Evolutionary conservation across 2,329 filamentous ascomycete species (phyloP), one percentile per base, ranked within the genome.

Genomic region (Raffaelea deltoideospora): DNA sequence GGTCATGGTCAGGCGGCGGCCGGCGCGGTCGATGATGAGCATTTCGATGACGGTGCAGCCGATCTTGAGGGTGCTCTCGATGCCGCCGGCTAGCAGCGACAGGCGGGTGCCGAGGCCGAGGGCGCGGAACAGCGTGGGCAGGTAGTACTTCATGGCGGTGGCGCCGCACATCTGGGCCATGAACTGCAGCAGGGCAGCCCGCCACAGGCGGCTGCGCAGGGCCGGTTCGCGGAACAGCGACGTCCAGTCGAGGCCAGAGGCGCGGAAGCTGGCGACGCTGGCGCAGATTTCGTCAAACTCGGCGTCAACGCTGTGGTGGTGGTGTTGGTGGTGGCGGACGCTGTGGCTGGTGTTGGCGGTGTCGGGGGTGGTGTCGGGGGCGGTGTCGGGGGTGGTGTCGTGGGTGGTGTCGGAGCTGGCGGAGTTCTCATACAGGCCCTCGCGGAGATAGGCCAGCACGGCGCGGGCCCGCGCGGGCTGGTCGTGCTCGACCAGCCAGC

Each of bases 161-260:
- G 68, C 67, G 17, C 70, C 69, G 43, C 67, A 72, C 64, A 73
- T 68, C 44, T 72, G 67, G 0, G 67, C 65, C 64, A 74, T 67
- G 50, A 74, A 73, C 48, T 73, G 69, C 5, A 74, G 55, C 2
- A 72, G 52, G 0, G 66, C 60, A 1, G 68, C 67, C 15, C 69
- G 60, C 71, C 70, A 74, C 13, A 75, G 54, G 1, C 70, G 59
- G 13, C 61, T 57, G 46, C 65, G 66, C 1, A 74, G 53, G 11
- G 58, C 52, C 13, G 53, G 50, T 22, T 70, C 54, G 4, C 56
- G 59, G 48, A 74, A 68, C 1, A 74, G 57, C 8, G 57, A 58
- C n/a, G 54, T 56, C 61, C 59, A 64, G 31, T 44, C 56, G 35
- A 55, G 50, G 14, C 51, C 53, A 6, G 54, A 56, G 10, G 47